A percentile compares a stretch with the other conserved stretches of the same genome.
Conservation (phyloP, 129 eudicot genomes). For the Flaveria brownii region DNA sequence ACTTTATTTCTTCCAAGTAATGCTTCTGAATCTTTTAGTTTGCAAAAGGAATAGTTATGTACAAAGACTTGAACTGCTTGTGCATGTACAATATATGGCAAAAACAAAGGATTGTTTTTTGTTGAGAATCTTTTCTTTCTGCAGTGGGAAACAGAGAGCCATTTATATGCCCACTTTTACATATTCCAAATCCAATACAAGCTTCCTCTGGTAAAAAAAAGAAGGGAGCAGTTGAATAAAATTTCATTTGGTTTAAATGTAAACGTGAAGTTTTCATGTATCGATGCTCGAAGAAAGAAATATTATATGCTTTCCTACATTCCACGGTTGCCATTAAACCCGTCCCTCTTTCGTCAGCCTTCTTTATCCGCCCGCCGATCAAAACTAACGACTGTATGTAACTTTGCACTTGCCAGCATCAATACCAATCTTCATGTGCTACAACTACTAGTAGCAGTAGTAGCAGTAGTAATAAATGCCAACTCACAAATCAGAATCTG, state of each 20-base stretch:
- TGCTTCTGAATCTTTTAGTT: too few species aligned
- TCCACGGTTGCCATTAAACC: too few species aligned
- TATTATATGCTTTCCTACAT: too few species aligned
- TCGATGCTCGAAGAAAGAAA: too few species aligned
- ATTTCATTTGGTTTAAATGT: neutral
- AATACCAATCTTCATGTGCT: slow-evolving; percentile 35
- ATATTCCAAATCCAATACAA: neutral
- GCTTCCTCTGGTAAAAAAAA: neutral
- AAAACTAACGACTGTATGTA: too few species aligned
- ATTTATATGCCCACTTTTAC: neutral
- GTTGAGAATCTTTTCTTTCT: neutral
- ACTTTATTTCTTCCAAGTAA: too few species aligned
- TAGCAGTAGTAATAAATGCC: too few species aligned
- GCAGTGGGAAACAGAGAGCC: slow-evolving; percentile 6
- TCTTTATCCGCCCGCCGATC: too few species aligned
- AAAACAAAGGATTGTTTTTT: neutral
- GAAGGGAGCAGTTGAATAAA: neutral
- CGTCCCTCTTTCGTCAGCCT: slow-evolving; percentile 18
- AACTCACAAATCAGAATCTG: slow-evolving; percentile 26
- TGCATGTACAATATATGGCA: neutral
- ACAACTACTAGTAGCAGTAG: neutral
- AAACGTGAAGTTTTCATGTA: neutral
- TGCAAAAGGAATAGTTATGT: too few species aligned
- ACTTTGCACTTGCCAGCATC: neutral
- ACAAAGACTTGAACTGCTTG: too few species aligned